Percentiles rank a stretch among this genome's conserved stretches.
phyloP scores from a whole-genome alignment of 2,329 filamentous ascomycete genomes.

The Epichloe elymi region DNA sequence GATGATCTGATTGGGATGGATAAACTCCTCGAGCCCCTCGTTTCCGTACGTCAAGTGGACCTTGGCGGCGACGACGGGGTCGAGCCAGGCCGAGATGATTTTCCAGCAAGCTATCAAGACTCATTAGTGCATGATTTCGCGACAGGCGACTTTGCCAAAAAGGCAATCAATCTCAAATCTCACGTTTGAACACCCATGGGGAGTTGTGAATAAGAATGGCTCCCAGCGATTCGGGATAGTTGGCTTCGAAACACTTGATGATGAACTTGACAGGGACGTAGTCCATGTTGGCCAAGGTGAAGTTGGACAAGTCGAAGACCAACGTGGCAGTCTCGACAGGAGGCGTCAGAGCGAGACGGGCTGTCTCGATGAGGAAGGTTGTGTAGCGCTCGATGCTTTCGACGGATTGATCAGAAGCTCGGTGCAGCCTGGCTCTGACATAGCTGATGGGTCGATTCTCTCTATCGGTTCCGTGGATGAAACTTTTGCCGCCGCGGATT shows the following conservation, averaged over 20 bases:
- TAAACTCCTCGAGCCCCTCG: conserved; percentile 48
- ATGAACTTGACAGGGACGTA: conserved; percentile 67
- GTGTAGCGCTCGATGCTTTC: conserved; percentile 24
- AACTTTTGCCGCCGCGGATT: conserved; percentile 24
- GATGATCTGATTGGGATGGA: conserved; percentile 48
- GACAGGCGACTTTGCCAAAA: no score
- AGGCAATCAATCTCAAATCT: not conserved
- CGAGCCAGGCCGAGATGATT: conserved; percentile 63
- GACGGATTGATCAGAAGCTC: conserved; percentile 18
- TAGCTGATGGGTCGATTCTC: conserved; percentile 23
- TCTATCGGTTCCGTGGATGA: conserved; percentile 23
- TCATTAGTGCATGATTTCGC: not conserved
- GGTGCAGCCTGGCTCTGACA: conserved; percentile 21
- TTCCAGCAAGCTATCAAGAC: conserved; percentile 28
- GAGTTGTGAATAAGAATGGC: conserved; percentile 62
- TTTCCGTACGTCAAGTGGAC: conserved; percentile 54
- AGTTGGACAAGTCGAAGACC: conserved; percentile 61
- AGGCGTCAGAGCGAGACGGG: conserved; percentile 6
- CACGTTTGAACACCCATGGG: conserved; percentile 53
- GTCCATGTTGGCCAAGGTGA: conserved; percentile 62
- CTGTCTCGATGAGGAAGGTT: conserved; percentile 26
- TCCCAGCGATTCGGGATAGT: conserved; percentile 62
- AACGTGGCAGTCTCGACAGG: conserved; percentile 22
- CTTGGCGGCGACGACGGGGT: conserved; percentile 61
- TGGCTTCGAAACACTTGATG: conserved; percentile 67